Evolutionary conservation across 441 rosid species (phyloP).

Genomic region (Gossypium trilobum): DNA sequence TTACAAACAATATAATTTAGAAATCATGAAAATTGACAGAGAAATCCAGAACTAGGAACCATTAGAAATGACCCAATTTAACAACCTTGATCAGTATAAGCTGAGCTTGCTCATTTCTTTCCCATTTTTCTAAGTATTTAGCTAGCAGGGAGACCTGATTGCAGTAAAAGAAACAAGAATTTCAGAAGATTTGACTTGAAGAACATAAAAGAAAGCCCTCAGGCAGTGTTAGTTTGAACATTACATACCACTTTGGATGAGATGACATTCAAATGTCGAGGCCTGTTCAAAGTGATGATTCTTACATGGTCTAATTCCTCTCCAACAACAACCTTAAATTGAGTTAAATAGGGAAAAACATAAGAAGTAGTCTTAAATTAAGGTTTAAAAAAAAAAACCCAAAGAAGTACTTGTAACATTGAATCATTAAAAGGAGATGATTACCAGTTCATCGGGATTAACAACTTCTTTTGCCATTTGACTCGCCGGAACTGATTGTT

Average conservation of each 20-base stretch:
- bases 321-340: conserved; percentile 56
- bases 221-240: neutral
- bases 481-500: neutral
- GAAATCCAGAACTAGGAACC: neutral
- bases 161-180: neutral
- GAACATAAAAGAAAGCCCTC: neutral
- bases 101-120: conserved; percentile 46
- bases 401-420: neutral
- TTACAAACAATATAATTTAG: neutral
- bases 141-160: conserved; percentile 64
- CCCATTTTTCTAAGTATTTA: conserved; percentile 63
- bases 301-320: conserved; percentile 49
- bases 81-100: conserved; percentile 64
- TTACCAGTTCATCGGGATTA: conserved; percentile 41
- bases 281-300: conserved; percentile 62
- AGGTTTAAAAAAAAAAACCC: neutral
- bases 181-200: neutral
- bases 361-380: neutral
- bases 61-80: conserved; percentile 15
- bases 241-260: conserved; percentile 61
- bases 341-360: neutral
- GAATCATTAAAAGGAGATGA: neutral
- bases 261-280: conserved; percentile 78
- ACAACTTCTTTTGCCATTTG: conserved; percentile 46
- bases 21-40: neutral